Evolutionary conservation across 2,329 filamentous ascomycete species (phyloP), one percentile per base, ranked within the genome.

Genomic region (Zasmidium cellare): DNA sequence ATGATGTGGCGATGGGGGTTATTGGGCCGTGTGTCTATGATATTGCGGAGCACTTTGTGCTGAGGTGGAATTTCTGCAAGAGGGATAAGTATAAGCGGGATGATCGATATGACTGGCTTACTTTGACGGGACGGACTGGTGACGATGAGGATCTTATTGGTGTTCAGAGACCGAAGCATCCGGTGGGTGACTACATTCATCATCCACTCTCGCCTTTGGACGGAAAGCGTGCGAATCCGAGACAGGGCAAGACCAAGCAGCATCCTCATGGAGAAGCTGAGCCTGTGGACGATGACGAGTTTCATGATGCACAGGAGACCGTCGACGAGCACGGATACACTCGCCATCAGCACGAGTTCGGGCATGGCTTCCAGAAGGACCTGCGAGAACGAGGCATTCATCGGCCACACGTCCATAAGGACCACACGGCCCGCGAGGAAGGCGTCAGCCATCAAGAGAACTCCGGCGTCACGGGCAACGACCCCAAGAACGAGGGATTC

Each of bases 41-140:
- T 69, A 94, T 99, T 66, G 92, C 92, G 0, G 92, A 97, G 75
- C 92, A 97, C 72, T 99, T 97, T 67, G 87, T 96, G 9, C 78
- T 97, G 47, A 86, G 94, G 31, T 97, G 93, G 94, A 97, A 99
- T 71, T 96, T 96, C 69, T 82, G 93, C 76, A 97, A 97, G 77
- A 86, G 93, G 35, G 93, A 97, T 80, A 97, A 97, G 78, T 97
- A 97, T 78, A 97, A 97, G 79, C 88, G 92, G 3, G 89, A 93
- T 64, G 79, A 86, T 0, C 80, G 86, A 38, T 96, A 91, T 64
- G 90, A 96, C 70, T 97, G 92, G 92, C 79, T 97, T 5, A 82
- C 86, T 59, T 75, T 97, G 59, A 86, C 90, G 58, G 91, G 90
- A 6, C 85, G 90, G 14, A 83, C 88, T 56, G 89, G 86, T 7